Percentiles rank a stretch among this genome's conserved stretches.
phyloP scores from a whole-genome alignment of 2,329 filamentous ascomycete genomes.

The Periconia sp. region DNA sequence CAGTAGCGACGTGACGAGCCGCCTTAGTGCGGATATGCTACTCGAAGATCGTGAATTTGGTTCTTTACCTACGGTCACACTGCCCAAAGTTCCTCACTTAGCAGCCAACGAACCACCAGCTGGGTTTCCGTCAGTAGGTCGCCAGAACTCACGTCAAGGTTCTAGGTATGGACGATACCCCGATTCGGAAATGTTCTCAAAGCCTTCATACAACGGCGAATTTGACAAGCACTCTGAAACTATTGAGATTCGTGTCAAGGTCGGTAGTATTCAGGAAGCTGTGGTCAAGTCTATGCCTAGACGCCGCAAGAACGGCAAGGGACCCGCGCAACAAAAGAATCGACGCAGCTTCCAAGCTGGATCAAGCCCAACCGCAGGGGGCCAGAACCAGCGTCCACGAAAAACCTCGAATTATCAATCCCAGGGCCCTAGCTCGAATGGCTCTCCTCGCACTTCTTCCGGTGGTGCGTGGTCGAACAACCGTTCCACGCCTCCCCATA shows the following conservation, averaged over 20 bases:
- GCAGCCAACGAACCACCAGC: slow-evolving; percentile 34
- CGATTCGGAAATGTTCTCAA: slow-evolving; percentile 27
- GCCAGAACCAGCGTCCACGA: slow-evolving; percentile 28
- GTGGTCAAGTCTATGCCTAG: slow-evolving; percentile 33
- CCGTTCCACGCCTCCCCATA: slow-evolving; percentile 20
- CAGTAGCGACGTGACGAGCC: slow-evolving; percentile 41
- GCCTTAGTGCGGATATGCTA: slow-evolving; percentile 43
- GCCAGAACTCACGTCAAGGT: slow-evolving; percentile 13
- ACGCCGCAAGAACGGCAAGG: slow-evolving; percentile 24
- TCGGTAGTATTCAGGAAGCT: slow-evolving; percentile 26
- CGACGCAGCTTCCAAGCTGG: slow-evolving; percentile 27
- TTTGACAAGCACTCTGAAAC: slow-evolving; percentile 18
- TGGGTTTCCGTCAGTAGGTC: slow-evolving; percentile 16
- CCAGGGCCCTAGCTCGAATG: slow-evolving; percentile 27
- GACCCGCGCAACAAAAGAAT: slow-evolving; percentile 21
- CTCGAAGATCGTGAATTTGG: slow-evolving; percentile 52
- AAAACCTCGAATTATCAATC: slow-evolving; percentile 34
- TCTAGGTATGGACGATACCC: slow-evolving; percentile 5
- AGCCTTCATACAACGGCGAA: slow-evolving; percentile 29
- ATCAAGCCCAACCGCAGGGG: slow-evolving; percentile 12
- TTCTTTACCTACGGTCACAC: slow-evolving; percentile 44
- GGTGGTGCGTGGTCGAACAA: slow-evolving; percentile 30
- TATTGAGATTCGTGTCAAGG: slow-evolving; percentile 31
- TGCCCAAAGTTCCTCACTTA: slow-evolving; percentile 35
- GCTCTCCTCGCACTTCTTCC: slow-evolving; percentile 24